Percentiles rank a stretch among this genome's conserved stretches.
Evolutionary conservation across 345 rosid species (phyloP).

Genomic region (Leavenworthia alabamica): DNA sequence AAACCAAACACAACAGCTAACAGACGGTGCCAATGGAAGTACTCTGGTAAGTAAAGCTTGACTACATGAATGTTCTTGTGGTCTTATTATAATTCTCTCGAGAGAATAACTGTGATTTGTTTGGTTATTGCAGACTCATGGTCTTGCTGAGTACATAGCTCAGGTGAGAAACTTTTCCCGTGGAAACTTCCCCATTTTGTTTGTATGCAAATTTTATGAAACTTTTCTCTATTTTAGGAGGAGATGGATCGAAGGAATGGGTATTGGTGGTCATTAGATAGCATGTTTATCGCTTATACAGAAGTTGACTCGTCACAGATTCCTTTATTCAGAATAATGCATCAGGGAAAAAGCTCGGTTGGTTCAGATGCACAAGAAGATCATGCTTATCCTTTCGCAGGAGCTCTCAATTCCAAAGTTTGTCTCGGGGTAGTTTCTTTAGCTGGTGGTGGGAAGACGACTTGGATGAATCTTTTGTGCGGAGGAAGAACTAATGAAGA

Average conservation of each 20-base stretch:
- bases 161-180: slow-evolving; percentile 49
- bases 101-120: slow-evolving; percentile 23
- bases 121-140: slow-evolving; percentile 65
- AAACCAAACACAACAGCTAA: slow-evolving; percentile 55
- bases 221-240: slow-evolving; percentile 43
- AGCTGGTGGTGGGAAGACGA: slow-evolving; percentile 60
- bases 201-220: neutral
- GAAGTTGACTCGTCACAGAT: slow-evolving; percentile 69
- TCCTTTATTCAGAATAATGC: slow-evolving; percentile 91
- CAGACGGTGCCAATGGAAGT: slow-evolving; percentile 58
- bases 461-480: slow-evolving; percentile 81
- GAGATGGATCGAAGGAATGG: slow-evolving; percentile 97
- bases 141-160: slow-evolving; percentile 98
- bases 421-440: slow-evolving; percentile 83
- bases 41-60: slow-evolving; percentile 44
- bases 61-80: neutral
- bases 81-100: neutral
- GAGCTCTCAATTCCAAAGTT: slow-evolving; percentile 78
- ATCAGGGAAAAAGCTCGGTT: slow-evolving; percentile 78
- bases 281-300: slow-evolving; percentile 75
- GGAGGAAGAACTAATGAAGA: slow-evolving; percentile 60
- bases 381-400: slow-evolving; percentile 94
- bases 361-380: slow-evolving; percentile 84
- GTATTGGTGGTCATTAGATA: slow-evolving; percentile 97
- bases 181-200: neutral